Evolutionary conservation across 768 basidiomycete species (phyloP).

Genomic region (Candolleomyces aberdarensis): DNA sequence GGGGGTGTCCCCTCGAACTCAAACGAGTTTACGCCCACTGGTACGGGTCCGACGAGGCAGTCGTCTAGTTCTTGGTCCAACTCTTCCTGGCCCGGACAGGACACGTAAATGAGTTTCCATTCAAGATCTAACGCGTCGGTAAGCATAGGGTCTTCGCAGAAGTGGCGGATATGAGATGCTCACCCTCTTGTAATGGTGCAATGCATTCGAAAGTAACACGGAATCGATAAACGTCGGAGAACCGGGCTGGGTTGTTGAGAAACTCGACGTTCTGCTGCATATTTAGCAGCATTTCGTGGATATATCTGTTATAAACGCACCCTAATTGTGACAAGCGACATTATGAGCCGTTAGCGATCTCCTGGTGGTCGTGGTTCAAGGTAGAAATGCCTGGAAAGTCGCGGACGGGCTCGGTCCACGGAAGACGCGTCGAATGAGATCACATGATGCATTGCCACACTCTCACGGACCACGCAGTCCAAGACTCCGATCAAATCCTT

Average conservation of each 20-base stretch:
- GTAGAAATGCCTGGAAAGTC: constrained; percentile 8
- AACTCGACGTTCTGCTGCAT: constrained; percentile 73
- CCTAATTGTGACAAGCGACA: constrained; percentile 72
- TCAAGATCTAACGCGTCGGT: constrained; percentile 70
- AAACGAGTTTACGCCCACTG: constrained; percentile 95
- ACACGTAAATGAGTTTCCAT: constrained; percentile 97
- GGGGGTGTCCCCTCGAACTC: constrained; percentile 92
- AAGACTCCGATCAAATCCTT: not conserved
- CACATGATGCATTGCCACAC: not conserved
- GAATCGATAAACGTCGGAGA: constrained; percentile 88
- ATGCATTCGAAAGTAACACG: constrained; percentile 98
- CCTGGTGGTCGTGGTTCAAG: not conserved
- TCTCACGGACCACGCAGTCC: not conserved
- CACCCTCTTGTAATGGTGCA: constrained; percentile 85
- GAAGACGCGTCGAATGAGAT: not conserved
- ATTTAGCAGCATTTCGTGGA: not conserved
- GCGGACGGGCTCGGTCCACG: not conserved
- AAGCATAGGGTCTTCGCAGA: not conserved
- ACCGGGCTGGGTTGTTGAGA: constrained; percentile 89
- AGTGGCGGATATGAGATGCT: not conserved
- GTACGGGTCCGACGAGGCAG: constrained; percentile 96
- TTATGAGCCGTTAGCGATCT: constrained; percentile 18
- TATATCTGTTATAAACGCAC: constrained; percentile 31
- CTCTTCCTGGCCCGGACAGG: constrained; percentile 86
- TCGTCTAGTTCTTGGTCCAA: constrained; percentile 97